Evolutionary conservation across 2,329 filamentous ascomycete genomes (phyloP), one percentile per base, ranked within the genome.

Genomic region (Aulographum hederae): DNA sequence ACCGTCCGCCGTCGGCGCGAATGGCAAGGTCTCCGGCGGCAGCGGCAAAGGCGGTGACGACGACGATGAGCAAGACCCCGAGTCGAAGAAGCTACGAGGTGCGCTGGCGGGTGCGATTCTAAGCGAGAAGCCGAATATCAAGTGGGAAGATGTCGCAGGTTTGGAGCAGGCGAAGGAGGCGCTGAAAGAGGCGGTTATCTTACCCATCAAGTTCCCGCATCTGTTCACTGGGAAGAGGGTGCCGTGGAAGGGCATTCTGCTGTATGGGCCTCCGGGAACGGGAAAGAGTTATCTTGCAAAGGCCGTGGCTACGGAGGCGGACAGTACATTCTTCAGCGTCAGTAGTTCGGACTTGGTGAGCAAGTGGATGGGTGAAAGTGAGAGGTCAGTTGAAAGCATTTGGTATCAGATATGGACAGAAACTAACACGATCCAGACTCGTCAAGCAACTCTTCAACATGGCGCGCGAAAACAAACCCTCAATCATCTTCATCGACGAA

Each of bases 331-430:
- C 53, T 98, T 98, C 67, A 94, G 84, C 48, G 86, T 98, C 42
- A 92, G 81, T 58, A 92, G 81, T 65, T 92, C 82, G 50, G 89
- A 98, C 52, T 56, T 98, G 54, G 89, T 98, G 38, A 93, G 82
- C 54, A 98, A 98, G 53, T 98, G 89, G 89, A 98, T 98, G 89
- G 89, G 89, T 61, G 89, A 98, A 58, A 91, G 80, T 64, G 89
- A 98, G 71, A 73, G 84, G 81, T 91, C 60, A 30, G 64, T 44
- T 17, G n/a, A 35, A n/a, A 10, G 15, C 27, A 17, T 28, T 8
- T 28, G 10, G 15, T 28, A n/a, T n/a, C n/a, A n/a, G 13, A 25
- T 25, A 25, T 13, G 21, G 21, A 13, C 21, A 10, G 21, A 25
- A 10, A 10, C 13, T 25, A 10, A 13, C 8, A 25, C n/a, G 5